Conservation (phyloP, 116 monocot species). For the Iris pallida region DNA sequence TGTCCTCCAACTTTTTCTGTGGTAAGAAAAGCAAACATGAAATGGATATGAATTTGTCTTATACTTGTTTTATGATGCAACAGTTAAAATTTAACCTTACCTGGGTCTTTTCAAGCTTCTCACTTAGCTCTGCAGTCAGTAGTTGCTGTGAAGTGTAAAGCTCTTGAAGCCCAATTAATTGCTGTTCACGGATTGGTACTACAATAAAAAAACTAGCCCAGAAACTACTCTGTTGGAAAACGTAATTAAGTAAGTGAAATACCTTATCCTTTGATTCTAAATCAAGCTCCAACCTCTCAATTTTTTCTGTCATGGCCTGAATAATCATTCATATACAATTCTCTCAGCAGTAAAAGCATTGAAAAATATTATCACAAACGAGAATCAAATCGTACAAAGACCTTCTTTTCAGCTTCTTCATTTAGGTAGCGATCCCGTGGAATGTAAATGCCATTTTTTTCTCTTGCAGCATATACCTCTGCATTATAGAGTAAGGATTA, state of each 20-base stretch:
- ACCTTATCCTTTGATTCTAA: constrained; percentile 95
- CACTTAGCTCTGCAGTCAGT: constrained; percentile 68
- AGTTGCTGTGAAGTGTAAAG: constrained; percentile 79
- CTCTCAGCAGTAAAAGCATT: constrained; percentile 1
- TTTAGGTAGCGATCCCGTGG: constrained; percentile 81
- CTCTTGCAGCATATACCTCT: constrained; percentile 73
- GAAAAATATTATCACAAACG: not conserved
- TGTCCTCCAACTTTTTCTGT: constrained; percentile 74
- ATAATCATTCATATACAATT: constrained; percentile 3
- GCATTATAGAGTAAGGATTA: not conserved
- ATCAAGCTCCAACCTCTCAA: constrained; percentile 74
- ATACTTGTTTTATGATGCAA: not conserved
- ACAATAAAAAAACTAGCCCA: constrained; percentile 4
- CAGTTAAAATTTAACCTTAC: constrained; percentile 22
- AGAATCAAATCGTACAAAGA: constrained; percentile 15
- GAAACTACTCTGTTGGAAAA: not conserved
- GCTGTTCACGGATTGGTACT: constrained; percentile 34
- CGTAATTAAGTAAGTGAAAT: constrained; percentile 2
- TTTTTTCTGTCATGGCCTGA: constrained; percentile 89
- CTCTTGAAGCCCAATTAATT: constrained; percentile 85
- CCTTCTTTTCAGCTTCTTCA: constrained; percentile 98
- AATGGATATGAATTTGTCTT: constrained; percentile 4
- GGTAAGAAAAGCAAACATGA: not conserved
- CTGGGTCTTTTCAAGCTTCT: constrained; percentile 86
- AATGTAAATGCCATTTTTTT: constrained; percentile 98